These are phyloP conservation scores for Kwoniella shivajii DNA, from an alignment of 1,284 basidiomycete species.

Conservation along the genomic window DNA sequence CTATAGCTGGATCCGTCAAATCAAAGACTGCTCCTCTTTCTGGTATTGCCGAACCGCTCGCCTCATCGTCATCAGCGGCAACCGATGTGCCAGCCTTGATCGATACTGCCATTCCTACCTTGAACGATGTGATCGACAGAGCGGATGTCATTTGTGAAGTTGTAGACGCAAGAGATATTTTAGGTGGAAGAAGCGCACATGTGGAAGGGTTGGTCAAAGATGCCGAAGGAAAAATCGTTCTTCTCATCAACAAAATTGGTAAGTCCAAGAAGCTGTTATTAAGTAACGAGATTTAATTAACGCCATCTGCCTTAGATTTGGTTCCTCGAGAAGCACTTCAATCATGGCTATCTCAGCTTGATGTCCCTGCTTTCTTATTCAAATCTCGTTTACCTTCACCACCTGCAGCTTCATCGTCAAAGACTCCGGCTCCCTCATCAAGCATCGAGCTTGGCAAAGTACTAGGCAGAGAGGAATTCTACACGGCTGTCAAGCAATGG, in stretches of 20 bases:
- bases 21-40: slow-evolving; percentile 22
- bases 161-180: slow-evolving; percentile 81
- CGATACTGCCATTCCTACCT: slow-evolving; percentile 67
- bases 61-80: slow-evolving; percentile 11
- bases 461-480: slow-evolving; percentile 39
- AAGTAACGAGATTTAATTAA: background rate
- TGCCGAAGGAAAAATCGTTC: slow-evolving; percentile 56
- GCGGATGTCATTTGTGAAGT: slow-evolving; percentile 84
- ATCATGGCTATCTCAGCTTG: slow-evolving; percentile 73
- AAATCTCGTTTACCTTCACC: slow-evolving; percentile 66
- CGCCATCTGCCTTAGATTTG: slow-evolving; percentile 62
- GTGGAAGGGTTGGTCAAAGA: slow-evolving; percentile 64
- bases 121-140: slow-evolving; percentile 73
- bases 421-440: slow-evolving; percentile 37
- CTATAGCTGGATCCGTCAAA: slow-evolving; percentile 27
- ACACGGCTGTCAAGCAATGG: slow-evolving; percentile 25
- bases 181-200: slow-evolving; percentile 66
- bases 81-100: slow-evolving; percentile 62
- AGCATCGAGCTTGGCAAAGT: background rate
- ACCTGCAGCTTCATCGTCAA: slow-evolving; percentile 47
- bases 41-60: slow-evolving; percentile 12
- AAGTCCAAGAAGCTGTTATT: slow-evolving; percentile 35
- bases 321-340: slow-evolving; percentile 79
- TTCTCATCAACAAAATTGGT: slow-evolving; percentile 88
- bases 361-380: slow-evolving; percentile 77